phyloP scores from a whole-genome alignment of 768 basidiomycete species.

The Termitomyces sp. region DNA sequence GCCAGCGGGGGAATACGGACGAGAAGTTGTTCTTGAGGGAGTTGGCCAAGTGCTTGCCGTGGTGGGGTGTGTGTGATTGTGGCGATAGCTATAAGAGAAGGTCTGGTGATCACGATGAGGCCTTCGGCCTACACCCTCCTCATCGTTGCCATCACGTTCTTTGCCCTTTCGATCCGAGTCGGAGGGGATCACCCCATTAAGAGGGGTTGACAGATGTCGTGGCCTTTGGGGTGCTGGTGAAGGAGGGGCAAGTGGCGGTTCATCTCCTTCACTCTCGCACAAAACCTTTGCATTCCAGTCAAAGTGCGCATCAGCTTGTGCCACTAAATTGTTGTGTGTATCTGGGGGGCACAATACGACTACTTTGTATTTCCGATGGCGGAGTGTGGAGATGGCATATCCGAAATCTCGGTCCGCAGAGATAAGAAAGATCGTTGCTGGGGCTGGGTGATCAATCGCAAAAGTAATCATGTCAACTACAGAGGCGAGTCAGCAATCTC shows the following conservation, averaged over 20 bases:
- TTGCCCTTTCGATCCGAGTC: conserved; percentile 4
- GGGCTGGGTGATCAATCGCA: conserved; percentile 41
- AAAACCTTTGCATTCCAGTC: conserved; percentile 44
- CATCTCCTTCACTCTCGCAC: conserved; percentile 10
- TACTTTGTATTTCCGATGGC: conserved; percentile 33
- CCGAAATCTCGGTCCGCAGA: conserved; percentile 42
- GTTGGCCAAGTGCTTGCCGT: conserved; percentile 1
- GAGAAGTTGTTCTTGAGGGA: conserved; percentile 7
- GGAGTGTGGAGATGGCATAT: conserved; percentile 39
- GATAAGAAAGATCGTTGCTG: conserved; percentile 44
- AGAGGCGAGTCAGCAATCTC: background rate
- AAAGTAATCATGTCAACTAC: conserved; percentile 24
- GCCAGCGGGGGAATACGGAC: conserved; percentile 10
- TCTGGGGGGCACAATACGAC: conserved; percentile 38
- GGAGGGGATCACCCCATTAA: background rate
- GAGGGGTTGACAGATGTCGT: background rate
- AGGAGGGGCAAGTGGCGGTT: conserved; percentile 1
- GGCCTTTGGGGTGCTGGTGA: background rate
- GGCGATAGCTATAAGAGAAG: background rate
- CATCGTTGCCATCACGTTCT: background rate
- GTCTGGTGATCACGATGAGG: background rate
- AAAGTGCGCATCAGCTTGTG: conserved; percentile 43
- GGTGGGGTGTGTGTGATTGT: background rate
- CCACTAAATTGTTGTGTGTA: conserved; percentile 33
- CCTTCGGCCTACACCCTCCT: background rate